phyloP scores from a whole-genome alignment of 2,329 filamentous ascomycete species.

The Byssochlamys sp. region DNA sequence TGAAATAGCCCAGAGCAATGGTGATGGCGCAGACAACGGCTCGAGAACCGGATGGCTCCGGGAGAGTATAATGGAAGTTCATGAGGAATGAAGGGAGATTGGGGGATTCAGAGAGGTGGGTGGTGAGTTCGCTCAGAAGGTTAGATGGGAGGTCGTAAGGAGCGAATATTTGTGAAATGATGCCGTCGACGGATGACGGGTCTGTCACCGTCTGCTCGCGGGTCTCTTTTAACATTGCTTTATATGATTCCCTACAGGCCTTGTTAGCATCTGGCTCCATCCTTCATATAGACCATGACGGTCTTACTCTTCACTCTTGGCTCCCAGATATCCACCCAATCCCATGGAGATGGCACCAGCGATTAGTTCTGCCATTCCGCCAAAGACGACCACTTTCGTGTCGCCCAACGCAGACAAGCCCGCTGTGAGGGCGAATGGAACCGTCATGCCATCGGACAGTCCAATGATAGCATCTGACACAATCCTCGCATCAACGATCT shows the following conservation, averaged over 20 bases:
- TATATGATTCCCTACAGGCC: slow-evolving; percentile 27
- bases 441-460: slow-evolving; percentile 67
- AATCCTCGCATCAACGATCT: slow-evolving; percentile 27
- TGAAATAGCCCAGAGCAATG: slow-evolving; percentile 32
- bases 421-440: slow-evolving; percentile 69
- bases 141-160: slow-evolving; percentile 29
- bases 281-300: neutral
- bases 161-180: slow-evolving; percentile 29
- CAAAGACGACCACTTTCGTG: slow-evolving; percentile 59
- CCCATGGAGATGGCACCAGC: slow-evolving; percentile 71
- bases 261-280: neutral
- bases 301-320: slow-evolving; percentile 36
- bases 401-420: slow-evolving; percentile 55
- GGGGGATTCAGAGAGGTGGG: slow-evolving; percentile 27
- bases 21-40: slow-evolving; percentile 30
- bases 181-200: slow-evolving; percentile 19
- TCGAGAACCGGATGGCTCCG: slow-evolving; percentile 29
- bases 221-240: slow-evolving; percentile 30
- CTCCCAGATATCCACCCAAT: slow-evolving; percentile 62
- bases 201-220: slow-evolving; percentile 21
- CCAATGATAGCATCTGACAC: slow-evolving; percentile 60
- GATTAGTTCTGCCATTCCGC: slow-evolving; percentile 64
- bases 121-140: slow-evolving; percentile 26
- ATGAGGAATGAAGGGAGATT: slow-evolving; percentile 31
- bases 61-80: slow-evolving; percentile 33